These are phyloP conservation scores for Cyanodermella asteris DNA, from an alignment of 2,329 filamentous ascomycete species.

Conservation along the genomic window DNA sequence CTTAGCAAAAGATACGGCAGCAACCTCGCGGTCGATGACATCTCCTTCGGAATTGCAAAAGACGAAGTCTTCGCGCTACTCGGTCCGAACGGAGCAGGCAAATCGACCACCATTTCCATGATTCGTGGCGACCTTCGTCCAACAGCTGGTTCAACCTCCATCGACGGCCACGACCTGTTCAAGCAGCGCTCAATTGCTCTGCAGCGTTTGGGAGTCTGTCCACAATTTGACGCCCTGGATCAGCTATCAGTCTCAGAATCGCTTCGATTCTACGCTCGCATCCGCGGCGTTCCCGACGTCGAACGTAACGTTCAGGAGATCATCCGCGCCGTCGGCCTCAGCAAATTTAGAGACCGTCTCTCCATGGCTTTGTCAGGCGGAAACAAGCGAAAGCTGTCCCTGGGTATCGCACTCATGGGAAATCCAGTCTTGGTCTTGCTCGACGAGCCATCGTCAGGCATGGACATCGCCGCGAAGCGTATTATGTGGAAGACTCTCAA, in stretches of 20 bases:
- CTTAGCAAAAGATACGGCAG: constrained; percentile 59
- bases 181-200: constrained; percentile 50
- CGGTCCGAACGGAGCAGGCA: constrained; percentile 79
- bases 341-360: constrained; percentile 49
- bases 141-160: constrained; percentile 55
- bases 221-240: constrained; percentile 73
- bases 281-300: constrained; percentile 56
- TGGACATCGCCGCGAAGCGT: constrained; percentile 77
- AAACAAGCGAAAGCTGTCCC: constrained; percentile 77
- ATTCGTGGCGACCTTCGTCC: constrained; percentile 76
- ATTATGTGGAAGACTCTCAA: constrained; percentile 81
- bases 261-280: constrained; percentile 65
- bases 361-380: constrained; percentile 65
- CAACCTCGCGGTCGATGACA: constrained; percentile 65
- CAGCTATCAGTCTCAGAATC: constrained; percentile 79
- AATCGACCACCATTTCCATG: constrained; percentile 71
- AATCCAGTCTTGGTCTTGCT: constrained; percentile 73
- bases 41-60: constrained; percentile 59
- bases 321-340: constrained; percentile 58
- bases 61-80: constrained; percentile 76
- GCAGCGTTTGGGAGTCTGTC: constrained; percentile 69
- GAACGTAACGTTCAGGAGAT: constrained; percentile 59
- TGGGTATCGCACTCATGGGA: constrained; percentile 81
- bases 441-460: constrained; percentile 71
- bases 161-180: constrained; percentile 59